Base-by-base conservation (phyloP, 2,329 filamentous ascomycete species). In the Ophiostoma perfectum region DNA sequence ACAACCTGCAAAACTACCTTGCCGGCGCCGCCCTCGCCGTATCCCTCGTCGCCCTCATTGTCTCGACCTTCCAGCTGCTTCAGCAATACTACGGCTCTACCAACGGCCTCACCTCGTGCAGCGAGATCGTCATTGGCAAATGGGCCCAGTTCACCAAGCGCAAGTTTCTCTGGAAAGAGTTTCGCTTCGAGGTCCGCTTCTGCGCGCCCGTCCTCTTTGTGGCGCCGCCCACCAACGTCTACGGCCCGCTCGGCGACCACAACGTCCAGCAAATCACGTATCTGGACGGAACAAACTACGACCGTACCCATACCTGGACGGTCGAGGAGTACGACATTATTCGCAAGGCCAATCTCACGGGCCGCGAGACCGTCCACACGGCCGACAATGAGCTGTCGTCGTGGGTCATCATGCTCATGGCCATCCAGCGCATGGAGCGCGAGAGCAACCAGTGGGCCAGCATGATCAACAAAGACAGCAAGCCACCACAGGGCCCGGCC, bases 371-470 rank as follows among this genome's bases (percentile, higher is more conserved):
- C 62, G 78, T 86, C 1, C 83, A 83, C 71, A 86, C 84, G 0
- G 82, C 84, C 8, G 83, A 86, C 71, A 85, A 86, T 67, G 84
- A 86, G 73, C 75, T 80, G 12, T 82, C 82, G 3, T 84, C 83
- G 1, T 86, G 84, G 84, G 77, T 83, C 1, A 78, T 78, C 3
- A 75, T 86, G 7, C 77, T 86, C 16, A 80, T 79, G 8, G 79
- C 80, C 5, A 73, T 85, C 0, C 83, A 86, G 70, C 74, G 74
- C 18, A 83, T 84, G 79, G 84, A 86, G 73, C 68, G 72, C 0
- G 76, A 80, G 36, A 85, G 83, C 2, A 74, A 76, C 27, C 71
- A 75, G 4, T 86, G 84, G 84, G 80, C 82, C 70, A 27, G 67
- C 0, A 76, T 78, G 16, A 71, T 74, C 58, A 18, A 86, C 85